These are phyloP conservation scores for Suillus weaverae DNA, from an alignment of 768 basidiomycete genomes.

Conservation along the genomic window DNA sequence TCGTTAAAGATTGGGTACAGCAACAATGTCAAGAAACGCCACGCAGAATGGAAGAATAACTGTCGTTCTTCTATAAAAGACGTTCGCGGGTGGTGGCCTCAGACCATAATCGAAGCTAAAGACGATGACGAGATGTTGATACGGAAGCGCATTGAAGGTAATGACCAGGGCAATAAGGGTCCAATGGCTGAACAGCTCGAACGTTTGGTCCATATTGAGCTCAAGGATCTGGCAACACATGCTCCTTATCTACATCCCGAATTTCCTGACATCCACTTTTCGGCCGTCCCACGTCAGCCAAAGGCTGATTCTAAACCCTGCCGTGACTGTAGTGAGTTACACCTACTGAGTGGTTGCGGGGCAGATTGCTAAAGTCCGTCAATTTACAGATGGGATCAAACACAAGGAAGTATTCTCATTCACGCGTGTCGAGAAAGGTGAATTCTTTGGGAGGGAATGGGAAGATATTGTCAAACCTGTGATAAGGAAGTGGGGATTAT, in stretches of 20 bases:
- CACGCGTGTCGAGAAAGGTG: conserved; percentile 49
- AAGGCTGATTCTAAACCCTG: conserved; percentile 31
- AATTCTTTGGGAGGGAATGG: conserved; percentile 68
- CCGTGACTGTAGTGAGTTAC: conserved; percentile 48
- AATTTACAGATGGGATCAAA: conserved; percentile 45
- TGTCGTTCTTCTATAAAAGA: conserved; percentile 76
- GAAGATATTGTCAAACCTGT: conserved; percentile 71
- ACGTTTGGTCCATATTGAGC: conserved; percentile 76
- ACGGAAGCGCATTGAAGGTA: conserved; percentile 62
- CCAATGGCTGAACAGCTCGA: conserved; percentile 74
- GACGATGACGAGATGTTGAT: conserved; percentile 33
- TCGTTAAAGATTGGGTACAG: conserved; percentile 80
- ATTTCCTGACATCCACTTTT: conserved; percentile 41
- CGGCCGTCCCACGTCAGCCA: conserved; percentile 20
- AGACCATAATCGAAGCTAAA: conserved; percentile 39
- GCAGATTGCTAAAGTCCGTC: conserved; percentile 1
- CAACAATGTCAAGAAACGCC: conserved; percentile 65
- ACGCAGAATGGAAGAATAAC: conserved; percentile 78
- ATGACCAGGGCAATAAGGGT: conserved; percentile 59
- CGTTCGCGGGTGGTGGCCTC: conserved; percentile 74
- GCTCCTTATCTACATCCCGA: conserved; percentile 56
- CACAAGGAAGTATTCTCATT: conserved; percentile 86
- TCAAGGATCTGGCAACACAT: conserved; percentile 64
- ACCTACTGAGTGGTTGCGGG: conserved; percentile 28
- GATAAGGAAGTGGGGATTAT: conserved; percentile 75